Base-by-base conservation (phyloP, 768 basidiomycete genomes). In the Pluteus cervinus region DNA sequence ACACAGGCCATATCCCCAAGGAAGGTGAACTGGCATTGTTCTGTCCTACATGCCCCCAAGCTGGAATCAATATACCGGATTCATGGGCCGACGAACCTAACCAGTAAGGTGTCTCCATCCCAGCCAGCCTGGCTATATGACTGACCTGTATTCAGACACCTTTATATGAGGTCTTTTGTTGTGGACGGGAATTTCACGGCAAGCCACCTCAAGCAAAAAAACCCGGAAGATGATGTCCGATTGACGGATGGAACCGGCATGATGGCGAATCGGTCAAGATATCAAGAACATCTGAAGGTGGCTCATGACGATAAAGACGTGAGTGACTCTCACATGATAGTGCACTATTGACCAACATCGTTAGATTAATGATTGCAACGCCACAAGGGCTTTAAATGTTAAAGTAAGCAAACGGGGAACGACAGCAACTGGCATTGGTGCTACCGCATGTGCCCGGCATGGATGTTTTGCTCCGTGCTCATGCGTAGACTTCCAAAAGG, bases 401-500 rank as follows among this genome's bases (percentile, higher is more conserved):
- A n/a, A n/a, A n/a, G n/a, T n/a, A n/a, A n/a, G n/a, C n/a, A n/a
- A n/a, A n/a, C n/a, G n/a, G n/a, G n/a, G n/a, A n/a, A n/a, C n/a
- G n/a, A n/a, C n/a, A n/a, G n/a, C n/a, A n/a, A 46, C 44, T 7
- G 41, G 47, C 4, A 43, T 45, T 12, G 40, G 40, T 2, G 44
- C 41, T 2, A 36, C 43, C 16, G 44, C 44, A 0, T 48, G 47
- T 17, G 44, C 44, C 12, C 41, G 44, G 1, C 47, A 48, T 36
- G 40, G 47, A 0, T 43, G 44, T 22, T 48, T 22, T 24, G 36
- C 36, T 3, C 46, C 46, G n/a, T n/a, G n/a, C n/a, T n/a, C n/a
- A n/a, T n/a, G n/a, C n/a, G n/a, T n/a, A n/a, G n/a, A n/a, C n/a
- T n/a, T n/a, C n/a, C n/a, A n/a, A n/a, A n/a, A n/a, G n/a, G n/a